Evolutionary conservation across 305 asterid genomes (phyloP).

Genomic region (Euphrasia arctica): DNA sequence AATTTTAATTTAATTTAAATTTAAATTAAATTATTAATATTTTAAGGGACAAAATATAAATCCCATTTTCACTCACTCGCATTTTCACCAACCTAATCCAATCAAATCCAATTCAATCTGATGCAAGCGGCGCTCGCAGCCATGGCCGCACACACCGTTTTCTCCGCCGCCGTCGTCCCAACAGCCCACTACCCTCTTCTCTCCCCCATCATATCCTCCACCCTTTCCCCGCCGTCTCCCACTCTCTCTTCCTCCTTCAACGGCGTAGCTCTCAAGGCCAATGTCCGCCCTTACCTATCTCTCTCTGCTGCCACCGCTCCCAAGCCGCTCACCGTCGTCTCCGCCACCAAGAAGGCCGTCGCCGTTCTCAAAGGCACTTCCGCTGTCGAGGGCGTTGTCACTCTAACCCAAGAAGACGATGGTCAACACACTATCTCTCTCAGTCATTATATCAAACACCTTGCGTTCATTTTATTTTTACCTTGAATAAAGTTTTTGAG

Average conservation of each 20-base stretch:
- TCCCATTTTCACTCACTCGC: neutral
- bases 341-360: conserved; percentile 82
- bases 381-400: conserved; percentile 81
- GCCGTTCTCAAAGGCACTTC: conserved; percentile 85
- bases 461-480: conserved; percentile 14
- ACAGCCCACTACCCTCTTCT: conserved; percentile 35
- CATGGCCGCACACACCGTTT: conserved; percentile 64
- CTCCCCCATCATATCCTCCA: conserved; percentile 38
- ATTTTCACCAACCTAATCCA: conserved; percentile 13
- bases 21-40: too few species aligned
- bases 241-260: conserved; percentile 45
- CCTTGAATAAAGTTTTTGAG: neutral
- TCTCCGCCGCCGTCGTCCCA: conserved; percentile 39
- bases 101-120: conserved; percentile 21
- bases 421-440: conserved; percentile 42
- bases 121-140: conserved; percentile 58
- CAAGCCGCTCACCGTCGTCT: conserved; percentile 58
- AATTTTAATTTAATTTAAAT: too few species aligned
- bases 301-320: conserved; percentile 50
- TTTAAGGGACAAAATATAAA: too few species aligned
- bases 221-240: conserved; percentile 22
- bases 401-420: conserved; percentile 73
- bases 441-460: conserved; percentile 29
- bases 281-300: conserved; percentile 42
- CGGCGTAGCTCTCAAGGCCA: conserved; percentile 55